Base-by-base conservation (phyloP, 768 basidiomycete species). In the Ramaria sp. region DNA sequence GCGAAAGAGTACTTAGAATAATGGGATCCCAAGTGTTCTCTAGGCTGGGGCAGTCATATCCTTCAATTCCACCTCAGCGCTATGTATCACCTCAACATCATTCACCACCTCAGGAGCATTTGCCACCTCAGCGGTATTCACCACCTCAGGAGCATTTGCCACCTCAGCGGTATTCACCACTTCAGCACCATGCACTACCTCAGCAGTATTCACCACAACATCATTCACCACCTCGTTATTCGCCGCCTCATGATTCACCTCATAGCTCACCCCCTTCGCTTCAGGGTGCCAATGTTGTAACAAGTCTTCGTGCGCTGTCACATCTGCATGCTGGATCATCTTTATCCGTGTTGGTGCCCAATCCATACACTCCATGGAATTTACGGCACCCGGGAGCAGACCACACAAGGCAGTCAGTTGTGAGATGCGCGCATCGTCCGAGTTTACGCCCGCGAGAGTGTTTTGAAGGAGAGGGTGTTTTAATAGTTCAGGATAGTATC, bases 401-500 rank as follows among this genome's bases (percentile, higher is more conserved):
- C 53, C 53, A 27, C 28, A 44, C 22, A 55, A 48, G 15, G 53
- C 39, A 36, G 7, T 43, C 34, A 55, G 18, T 20, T 55, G 53
- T 10, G 42, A 15, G 16, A 47, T 22, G 15, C 41, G 42, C 7
- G 41, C 16, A 20, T 55, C 53, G 25, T 55, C 27, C 16, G 30
- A n/a, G 34, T 47, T 48, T 10, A 37, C 43, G 39, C 47, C 53
- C 9, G 42, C 53, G 13, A 55, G 32, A 30, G 53, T 25, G 16
- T 55, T 38, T 12, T 65, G 66, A 18, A 89, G 66, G 34, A 82
- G 69, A 1, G 85, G 85, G 61, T 88, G 85, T 20, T 70, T 62
- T 22, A 89, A 72, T 34, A 92, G 71, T 5, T 73, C 69, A 4
- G 88, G 85, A 63, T 92, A 92, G 64, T 92, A 92, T 53, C 90